Base-by-base conservation (phyloP, 108 stramenopile genomes). In the Conticribra weissflogii region DNA sequence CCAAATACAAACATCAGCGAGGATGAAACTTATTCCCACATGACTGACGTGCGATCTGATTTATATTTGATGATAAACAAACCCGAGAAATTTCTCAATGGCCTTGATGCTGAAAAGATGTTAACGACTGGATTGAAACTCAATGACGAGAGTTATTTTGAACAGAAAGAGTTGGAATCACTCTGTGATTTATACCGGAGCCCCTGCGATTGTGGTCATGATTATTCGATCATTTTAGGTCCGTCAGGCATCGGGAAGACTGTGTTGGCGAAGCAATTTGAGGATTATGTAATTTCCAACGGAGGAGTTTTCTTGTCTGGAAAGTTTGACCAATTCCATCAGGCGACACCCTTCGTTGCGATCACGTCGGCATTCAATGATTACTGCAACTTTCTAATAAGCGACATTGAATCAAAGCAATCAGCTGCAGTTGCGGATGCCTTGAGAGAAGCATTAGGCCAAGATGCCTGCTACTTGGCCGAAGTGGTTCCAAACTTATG, bases 401-500 rank as follows among this genome's bases (percentile, higher is more conserved):
- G 36, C 14, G 66, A 49, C 32, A 33, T 66, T 2, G 18, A 51
- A 0, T 15, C 49, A 23, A 28, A 51, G 56, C 51, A 54, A 29
- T n/a, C 25, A 14, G n/a, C 41, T 27, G 1, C 31, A 24, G 19
- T 75, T 28, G 34, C 45, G 28, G 44, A 34, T 24, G 27, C 49
- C 3, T 29, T 63, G 1, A 59, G 49, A 30, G 34, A 59, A 16
- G 54, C 63, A 5, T 19, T 65, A 18, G 51, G 63, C 14, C 19
- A 29, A 28, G 59, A 68, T 15, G 15, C 34, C 28, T 47, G 36
- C 30, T 54, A 33, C 17, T 53, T 79, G 21, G 49, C 44, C 12
- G 47, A 62, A 9, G 41, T 73, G 52, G 68, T 79, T 27, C 78
- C 78, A 7, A 72, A 29, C 32, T 36, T 73, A 28, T 22, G 52